A percentile compares a stretch with the other conserved stretches of the same genome.
phyloP scores from a whole-genome alignment of 495 filamentous ascomycete genomes.

The Staphylotrichum tortipilum region DNA sequence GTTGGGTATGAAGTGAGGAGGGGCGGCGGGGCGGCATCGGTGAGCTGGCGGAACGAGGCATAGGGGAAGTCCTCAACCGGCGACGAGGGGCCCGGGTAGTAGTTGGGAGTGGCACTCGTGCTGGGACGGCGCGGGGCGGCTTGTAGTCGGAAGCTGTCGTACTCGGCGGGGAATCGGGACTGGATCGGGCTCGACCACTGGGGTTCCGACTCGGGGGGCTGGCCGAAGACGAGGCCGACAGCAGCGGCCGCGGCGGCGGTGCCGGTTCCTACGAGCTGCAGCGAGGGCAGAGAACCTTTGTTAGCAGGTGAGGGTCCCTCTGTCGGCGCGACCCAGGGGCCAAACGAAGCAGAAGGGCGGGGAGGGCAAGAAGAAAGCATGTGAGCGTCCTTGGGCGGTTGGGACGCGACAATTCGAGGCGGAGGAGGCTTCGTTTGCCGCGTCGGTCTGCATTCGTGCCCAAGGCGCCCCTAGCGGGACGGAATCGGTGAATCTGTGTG shows the following conservation, averaged over 20 bases:
- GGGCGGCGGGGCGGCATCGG: slow-evolving; percentile 17
- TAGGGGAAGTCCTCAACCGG: slow-evolving; percentile 29
- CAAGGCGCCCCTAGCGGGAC: too few species aligned
- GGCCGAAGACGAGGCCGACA: slow-evolving; percentile 45
- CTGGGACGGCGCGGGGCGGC: slow-evolving; percentile 33
- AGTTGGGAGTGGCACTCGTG: slow-evolving; percentile 27
- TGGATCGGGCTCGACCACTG: slow-evolving; percentile 27
- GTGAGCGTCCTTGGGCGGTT: too few species aligned
- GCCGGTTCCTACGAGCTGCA: slow-evolving; percentile 49
- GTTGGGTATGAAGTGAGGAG: slow-evolving; percentile 26
- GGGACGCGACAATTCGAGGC: neutral
- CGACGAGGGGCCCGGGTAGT: slow-evolving; percentile 20
- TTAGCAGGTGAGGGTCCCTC: slow-evolving; percentile 16
- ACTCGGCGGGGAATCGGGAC: slow-evolving; percentile 36
- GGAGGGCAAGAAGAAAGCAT: neutral
- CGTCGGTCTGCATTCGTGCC: neutral
- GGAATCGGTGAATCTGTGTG: neutral
- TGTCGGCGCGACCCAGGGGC: slow-evolving; percentile 6
- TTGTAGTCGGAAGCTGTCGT: slow-evolving; percentile 28
- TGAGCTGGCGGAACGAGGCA: slow-evolving; percentile 22
- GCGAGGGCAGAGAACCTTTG: slow-evolving; percentile 2
- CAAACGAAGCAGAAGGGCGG: neutral
- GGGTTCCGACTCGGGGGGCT: slow-evolving; percentile 32
- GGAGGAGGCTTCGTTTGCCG: slow-evolving; percentile 1
- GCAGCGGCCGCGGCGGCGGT: slow-evolving; percentile 53